Evolutionary conservation across 164 flowering plant species (phyloP).

Genomic region (Dillenia turbinata): DNA sequence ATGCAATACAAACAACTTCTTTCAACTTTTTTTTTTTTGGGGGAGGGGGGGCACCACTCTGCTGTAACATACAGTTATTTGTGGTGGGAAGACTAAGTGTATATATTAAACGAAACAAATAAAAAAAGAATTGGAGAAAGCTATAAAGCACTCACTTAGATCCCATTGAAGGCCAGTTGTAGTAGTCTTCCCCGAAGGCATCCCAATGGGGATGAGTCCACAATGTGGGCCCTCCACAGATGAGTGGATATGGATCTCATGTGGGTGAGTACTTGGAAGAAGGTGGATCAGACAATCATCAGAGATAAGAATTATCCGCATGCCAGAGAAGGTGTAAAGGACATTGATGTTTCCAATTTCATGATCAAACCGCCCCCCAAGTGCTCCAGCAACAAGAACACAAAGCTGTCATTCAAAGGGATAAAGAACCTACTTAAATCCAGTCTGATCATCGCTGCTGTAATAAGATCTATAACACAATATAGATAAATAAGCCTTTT

Average conservation of each 20-base stretch:
- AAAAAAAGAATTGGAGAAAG: not conserved
- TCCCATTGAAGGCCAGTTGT: slow-evolving; percentile 95
- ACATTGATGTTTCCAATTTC: slow-evolving; percentile 88
- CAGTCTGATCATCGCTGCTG: no score
- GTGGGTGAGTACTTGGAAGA: slow-evolving; percentile 70
- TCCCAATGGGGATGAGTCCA: slow-evolving; percentile 84
- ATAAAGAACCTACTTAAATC: not conserved
- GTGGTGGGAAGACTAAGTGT: no score
- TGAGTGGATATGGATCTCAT: slow-evolving; percentile 64
- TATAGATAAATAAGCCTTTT: no score
- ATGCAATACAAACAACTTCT: no score
- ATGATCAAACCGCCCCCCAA: slow-evolving; percentile 97
- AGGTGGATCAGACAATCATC: slow-evolving; percentile 87
- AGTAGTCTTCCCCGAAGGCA: slow-evolving; percentile 57
- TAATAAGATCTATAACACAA: no score
- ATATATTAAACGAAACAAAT: not conserved
- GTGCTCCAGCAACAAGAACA: slow-evolving; percentile 91
- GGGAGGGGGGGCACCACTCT: no score
- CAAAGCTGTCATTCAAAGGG: slow-evolving; percentile 45
- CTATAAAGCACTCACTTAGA: slow-evolving; percentile 58
- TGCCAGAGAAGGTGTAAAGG: slow-evolving; percentile 50
- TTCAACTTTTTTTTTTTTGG: no score
- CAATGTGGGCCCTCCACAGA: slow-evolving; percentile 91
- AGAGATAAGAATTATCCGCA: slow-evolving; percentile 68
- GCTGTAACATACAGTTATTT: no score